phyloP scores from a whole-genome alignment of 345 rosid species.

The Eucalyptus marginata region DNA sequence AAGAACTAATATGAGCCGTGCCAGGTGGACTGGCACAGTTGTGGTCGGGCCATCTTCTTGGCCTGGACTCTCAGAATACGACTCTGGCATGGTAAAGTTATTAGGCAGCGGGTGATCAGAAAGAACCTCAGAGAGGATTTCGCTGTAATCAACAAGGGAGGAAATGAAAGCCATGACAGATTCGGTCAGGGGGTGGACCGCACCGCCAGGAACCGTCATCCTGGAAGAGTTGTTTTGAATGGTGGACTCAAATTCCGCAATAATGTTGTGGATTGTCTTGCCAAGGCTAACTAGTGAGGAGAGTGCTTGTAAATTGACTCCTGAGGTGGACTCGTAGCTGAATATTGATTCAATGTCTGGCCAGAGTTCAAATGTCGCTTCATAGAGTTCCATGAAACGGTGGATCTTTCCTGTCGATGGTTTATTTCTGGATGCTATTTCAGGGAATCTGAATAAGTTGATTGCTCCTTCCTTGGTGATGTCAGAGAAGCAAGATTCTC shows the following conservation, averaged over 20 bases:
- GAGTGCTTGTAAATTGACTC: slow-evolving; percentile 38
- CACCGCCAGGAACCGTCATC: slow-evolving; percentile 39
- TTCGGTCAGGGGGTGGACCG: slow-evolving; percentile 58
- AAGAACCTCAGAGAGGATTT: slow-evolving; percentile 39
- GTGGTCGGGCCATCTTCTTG: slow-evolving; percentile 12
- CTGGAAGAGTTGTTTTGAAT: slow-evolving; percentile 47
- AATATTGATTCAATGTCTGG: slow-evolving; percentile 63
- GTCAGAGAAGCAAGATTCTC: slow-evolving; percentile 62
- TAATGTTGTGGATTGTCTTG: slow-evolving; percentile 19
- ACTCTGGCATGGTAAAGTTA: slow-evolving; percentile 30
- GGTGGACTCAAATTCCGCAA: slow-evolving; percentile 37
- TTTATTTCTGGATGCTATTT: slow-evolving; percentile 46
- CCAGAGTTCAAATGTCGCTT: slow-evolving; percentile 42
- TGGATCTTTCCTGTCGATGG: slow-evolving; percentile 44
- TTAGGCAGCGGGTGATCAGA: slow-evolving; percentile 31
- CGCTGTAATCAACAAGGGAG: slow-evolving; percentile 45
- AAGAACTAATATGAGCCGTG: slow-evolving; percentile 64
- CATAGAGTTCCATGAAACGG: slow-evolving; percentile 51
- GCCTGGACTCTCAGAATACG: slow-evolving; percentile 26
- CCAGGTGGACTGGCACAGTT: slow-evolving; percentile 28
- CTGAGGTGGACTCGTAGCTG: slow-evolving; percentile 39
- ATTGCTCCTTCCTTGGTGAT: slow-evolving; percentile 52
- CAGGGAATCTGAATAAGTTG: slow-evolving; percentile 61
- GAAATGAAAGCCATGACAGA: slow-evolving; percentile 58
- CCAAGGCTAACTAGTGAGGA: slow-evolving; percentile 45